Evolutionary conservation across 345 rosid genomes (phyloP), one percentile per base, ranked within the genome.

Genomic region (Arabidopsis arenosa): DNA sequence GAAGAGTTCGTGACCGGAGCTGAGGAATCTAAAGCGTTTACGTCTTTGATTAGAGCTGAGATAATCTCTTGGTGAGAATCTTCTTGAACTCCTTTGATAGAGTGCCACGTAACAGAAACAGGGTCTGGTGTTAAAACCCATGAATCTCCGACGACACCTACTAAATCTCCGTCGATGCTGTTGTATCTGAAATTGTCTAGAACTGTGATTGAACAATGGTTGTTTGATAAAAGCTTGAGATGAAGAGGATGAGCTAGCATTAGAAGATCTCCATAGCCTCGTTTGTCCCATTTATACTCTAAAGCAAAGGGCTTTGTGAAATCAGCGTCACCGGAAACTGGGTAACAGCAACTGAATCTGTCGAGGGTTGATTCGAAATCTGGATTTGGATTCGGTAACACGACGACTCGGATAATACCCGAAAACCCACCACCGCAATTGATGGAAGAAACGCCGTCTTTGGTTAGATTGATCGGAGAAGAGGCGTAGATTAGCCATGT

Each of bases 201-300:
- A 63, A 95, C 87, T 26, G 78, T 80, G 17, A 85, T 37, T 49
- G 85, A 72, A 51, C 75, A 45, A 48, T 85, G 81, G 17, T 81
- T 64, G 7, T 6, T 52, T 6, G 84, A 74, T 54, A 95, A 75
- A 72, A 95, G 84, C 77, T 81, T 83, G 11, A 87, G 73, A 79
- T 95, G 97, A 18, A 95, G 89, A 61, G 97, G 97, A 72, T 95
- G 99, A 5, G 99, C 97, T 14, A 95, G 85, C 84, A 95, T 84
- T 14, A 95, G 84, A 82, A 95, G 88, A 85, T 92, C 87, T 68
- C 97, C 99, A 82, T 89, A 89, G 26, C 97, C 97, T 85, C 83
- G 83, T 84, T 88, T 95, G 64, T 86, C 91, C 93, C 94, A 95
- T 61, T 85, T 85, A 61, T 92, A 95, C 72, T 90, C 92, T 35